Conservation (phyloP, 768 basidiomycete species). For the Lanmaoa rubissima region DNA sequence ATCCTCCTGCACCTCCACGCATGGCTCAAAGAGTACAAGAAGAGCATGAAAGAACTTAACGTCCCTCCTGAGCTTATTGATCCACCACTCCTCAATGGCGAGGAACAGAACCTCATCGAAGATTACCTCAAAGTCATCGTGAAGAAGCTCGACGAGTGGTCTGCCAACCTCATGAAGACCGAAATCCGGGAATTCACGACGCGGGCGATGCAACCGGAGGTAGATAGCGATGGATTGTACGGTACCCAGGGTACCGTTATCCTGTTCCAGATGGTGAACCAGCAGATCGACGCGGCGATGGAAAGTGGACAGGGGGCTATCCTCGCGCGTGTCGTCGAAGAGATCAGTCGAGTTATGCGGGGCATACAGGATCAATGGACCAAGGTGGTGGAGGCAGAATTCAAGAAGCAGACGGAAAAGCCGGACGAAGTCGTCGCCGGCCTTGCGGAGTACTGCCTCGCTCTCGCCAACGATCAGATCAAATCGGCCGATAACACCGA, state of each 20-base stretch:
- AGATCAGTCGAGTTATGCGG: conserved; percentile 87
- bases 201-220: conserved; percentile 82
- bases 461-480: conserved; percentile 96
- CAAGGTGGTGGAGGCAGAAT: conserved; percentile 77
- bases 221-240: conserved; percentile 86
- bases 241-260: conserved; percentile 92
- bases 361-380: conserved; percentile 86
- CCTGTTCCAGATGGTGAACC: conserved; percentile 97
- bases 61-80: conserved; percentile 78
- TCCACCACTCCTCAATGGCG: conserved; percentile 91
- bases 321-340: conserved; percentile 84
- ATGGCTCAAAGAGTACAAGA: conserved; percentile 95
- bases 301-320: conserved; percentile 96
- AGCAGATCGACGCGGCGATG: conserved; percentile 90
- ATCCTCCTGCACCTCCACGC: conserved; percentile 81
- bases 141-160: conserved; percentile 96
- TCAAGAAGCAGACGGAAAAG: conserved; percentile 84
- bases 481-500: conserved; percentile 95
- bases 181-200: conserved; percentile 83
- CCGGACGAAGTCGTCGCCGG: conserved; percentile 86
- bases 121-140: conserved; percentile 94
- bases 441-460: conserved; percentile 93
- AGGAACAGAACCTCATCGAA: conserved; percentile 90
- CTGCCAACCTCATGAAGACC: conserved; percentile 87
- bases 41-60: conserved; percentile 91